Conservation (phyloP, 164 flowering plant genomes). For the Magnolia kwangsiensis region DNA sequence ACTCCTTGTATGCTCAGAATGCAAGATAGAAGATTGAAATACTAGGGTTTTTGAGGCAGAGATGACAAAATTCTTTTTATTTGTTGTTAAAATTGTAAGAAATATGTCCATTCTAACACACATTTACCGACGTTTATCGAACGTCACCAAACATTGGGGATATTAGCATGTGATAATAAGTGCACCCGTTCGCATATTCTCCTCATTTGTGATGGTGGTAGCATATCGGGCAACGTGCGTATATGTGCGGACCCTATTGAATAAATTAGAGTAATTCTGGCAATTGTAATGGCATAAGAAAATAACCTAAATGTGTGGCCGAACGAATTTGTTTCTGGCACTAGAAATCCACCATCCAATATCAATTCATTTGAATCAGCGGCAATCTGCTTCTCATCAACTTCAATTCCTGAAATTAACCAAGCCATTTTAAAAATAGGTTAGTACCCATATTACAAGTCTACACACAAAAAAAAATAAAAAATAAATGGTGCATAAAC, state of each 20-base stretch:
- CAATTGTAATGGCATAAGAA: neutral
- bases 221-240: neutral
- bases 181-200: neutral
- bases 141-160: too few relatives aligned
- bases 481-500: too few relatives aligned
- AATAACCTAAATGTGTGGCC: slow-evolving; percentile 36
- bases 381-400: slow-evolving; percentile 13
- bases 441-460: too few relatives aligned
- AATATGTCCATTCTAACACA: too few relatives aligned
- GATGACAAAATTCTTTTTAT: too few relatives aligned
- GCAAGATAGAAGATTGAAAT: too few relatives aligned
- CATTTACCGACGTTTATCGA: too few relatives aligned
- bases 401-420: slow-evolving; percentile 14
- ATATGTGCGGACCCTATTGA: neutral
- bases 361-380: slow-evolving; percentile 20
- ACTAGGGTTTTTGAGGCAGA: too few relatives aligned
- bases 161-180: too few relatives aligned
- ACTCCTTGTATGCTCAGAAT: too few relatives aligned
- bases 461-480: too few relatives aligned
- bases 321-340: slow-evolving; percentile 32
- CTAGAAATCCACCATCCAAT: slow-evolving; percentile 26
- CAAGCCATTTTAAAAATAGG: neutral
- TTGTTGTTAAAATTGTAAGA: too few relatives aligned
- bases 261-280: neutral
- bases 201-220: neutral